These are phyloP conservation scores for Torulaspora indica DNA, from an alignment of 805 yeast genomes.

Conservation along the genomic window DNA sequence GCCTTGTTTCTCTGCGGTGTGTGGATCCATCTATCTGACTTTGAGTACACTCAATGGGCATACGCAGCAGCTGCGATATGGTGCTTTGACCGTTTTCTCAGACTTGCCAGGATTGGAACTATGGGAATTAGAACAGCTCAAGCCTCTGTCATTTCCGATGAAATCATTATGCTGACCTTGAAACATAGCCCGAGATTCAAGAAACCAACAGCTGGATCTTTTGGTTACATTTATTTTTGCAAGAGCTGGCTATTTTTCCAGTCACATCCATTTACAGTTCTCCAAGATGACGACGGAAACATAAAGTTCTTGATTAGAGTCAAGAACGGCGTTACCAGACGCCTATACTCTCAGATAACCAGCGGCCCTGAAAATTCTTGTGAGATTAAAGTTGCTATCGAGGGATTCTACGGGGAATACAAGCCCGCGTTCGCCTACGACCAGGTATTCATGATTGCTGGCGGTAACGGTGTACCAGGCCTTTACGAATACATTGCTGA, in stretches of 20 bases:
- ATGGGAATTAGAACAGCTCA: conserved; percentile 61
- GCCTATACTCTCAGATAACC: conserved; percentile 35
- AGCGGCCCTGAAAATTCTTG: conserved; percentile 33
- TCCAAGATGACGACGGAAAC: conserved; percentile 32
- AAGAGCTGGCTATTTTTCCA: conserved; percentile 37
- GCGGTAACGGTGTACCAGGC: conserved; percentile 54
- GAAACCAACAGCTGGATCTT: conserved; percentile 54
- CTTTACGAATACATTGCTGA: conserved; percentile 38
- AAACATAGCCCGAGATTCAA: conserved; percentile 18
- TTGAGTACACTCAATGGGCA: conserved; percentile 48
- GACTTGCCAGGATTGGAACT: conserved; percentile 49
- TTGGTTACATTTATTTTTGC: conserved; percentile 51
- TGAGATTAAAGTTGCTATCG: conserved; percentile 42
- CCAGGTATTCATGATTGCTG: conserved; percentile 44
- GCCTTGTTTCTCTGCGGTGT: conserved; percentile 44
- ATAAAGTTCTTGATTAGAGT: conserved; percentile 32
- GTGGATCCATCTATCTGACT: conserved; percentile 40
- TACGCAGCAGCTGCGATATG: conserved; percentile 60
- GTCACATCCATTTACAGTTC: conserved; percentile 67
- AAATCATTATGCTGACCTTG: conserved; percentile 39
- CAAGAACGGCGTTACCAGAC: conserved; percentile 55
- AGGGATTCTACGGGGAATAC: conserved; percentile 59
- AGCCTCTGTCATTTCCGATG: conserved; percentile 26
- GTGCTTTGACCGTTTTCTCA: conserved; percentile 58
- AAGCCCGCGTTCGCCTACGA: conserved; percentile 35